These are phyloP conservation scores for Neofusicoccum cordaticola DNA, from an alignment of 2,329 filamentous ascomycete genomes.

Conservation along the genomic window DNA sequence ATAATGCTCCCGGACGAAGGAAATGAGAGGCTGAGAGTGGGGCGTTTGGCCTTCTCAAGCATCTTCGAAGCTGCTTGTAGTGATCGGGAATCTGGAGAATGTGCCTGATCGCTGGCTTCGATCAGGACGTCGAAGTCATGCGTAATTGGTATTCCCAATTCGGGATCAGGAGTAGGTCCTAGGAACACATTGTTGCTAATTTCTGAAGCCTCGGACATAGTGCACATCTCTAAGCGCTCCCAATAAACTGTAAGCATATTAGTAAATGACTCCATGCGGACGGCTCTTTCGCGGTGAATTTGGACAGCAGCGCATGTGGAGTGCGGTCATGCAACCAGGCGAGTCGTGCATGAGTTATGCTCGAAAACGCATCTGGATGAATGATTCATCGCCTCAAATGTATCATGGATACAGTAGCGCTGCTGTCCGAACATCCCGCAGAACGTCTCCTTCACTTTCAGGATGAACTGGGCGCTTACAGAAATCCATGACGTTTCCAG, in stretches of 20 bases:
- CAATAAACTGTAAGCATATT: constrained; percentile 58
- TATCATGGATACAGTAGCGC: neutral
- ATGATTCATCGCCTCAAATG: neutral
- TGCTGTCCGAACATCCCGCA: neutral
- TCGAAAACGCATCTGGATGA: neutral
- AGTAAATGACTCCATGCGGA: neutral
- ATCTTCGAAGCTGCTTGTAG: constrained; percentile 63
- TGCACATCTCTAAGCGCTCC: constrained; percentile 88
- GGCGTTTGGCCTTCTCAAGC: constrained; percentile 43
- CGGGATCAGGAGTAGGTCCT: constrained; percentile 76
- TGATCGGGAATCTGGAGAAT: constrained; percentile 66
- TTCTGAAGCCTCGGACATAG: constrained; percentile 85
- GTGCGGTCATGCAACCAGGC: neutral
- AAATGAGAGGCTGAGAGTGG: constrained; percentile 68
- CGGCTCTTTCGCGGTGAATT: neutral
- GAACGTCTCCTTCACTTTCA: neutral
- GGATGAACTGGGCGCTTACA: constrained; percentile 45
- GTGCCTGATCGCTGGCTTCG: constrained; percentile 82
- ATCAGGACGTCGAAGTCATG: constrained; percentile 79
- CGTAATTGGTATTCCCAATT: constrained; percentile 43
- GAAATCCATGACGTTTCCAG: constrained; percentile 81
- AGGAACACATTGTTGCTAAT: constrained; percentile 89
- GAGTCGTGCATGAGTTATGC: neutral
- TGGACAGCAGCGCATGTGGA: neutral
- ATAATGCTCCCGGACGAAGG: constrained; percentile 92